These are phyloP conservation scores for Graphilbum ipis-grandicollis DNA, from an alignment of 2,329 filamentous ascomycete species.

Conservation along the genomic window DNA sequence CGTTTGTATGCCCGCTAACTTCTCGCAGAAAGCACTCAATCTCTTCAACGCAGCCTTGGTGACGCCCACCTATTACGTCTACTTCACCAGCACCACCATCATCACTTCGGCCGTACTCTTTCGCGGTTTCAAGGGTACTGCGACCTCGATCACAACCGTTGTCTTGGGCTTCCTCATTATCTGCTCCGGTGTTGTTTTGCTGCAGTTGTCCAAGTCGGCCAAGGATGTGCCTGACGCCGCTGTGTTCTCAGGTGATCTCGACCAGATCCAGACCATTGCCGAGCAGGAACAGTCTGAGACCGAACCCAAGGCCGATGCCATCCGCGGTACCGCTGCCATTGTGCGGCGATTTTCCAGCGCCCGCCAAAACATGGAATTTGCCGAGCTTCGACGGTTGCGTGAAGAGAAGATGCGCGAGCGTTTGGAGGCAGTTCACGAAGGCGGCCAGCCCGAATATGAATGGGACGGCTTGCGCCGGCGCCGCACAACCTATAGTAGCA, in stretches of 20 bases:
- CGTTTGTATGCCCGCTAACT: too few species aligned
- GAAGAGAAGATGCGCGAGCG: slow-evolving; percentile 58
- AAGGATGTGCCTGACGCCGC: slow-evolving; percentile 93
- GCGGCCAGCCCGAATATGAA: slow-evolving; percentile 48
- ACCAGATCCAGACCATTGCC: slow-evolving; percentile 88
- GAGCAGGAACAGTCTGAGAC: slow-evolving; percentile 93
- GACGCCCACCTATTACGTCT: slow-evolving; percentile 96
- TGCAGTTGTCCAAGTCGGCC: slow-evolving; percentile 94
- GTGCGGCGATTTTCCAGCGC: slow-evolving; percentile 64
- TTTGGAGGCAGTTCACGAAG: slow-evolving; percentile 61
- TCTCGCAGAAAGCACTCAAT: slow-evolving; percentile 79
- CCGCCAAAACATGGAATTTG: slow-evolving; percentile 60
- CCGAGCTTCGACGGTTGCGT: slow-evolving; percentile 61
- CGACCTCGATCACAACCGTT: slow-evolving; percentile 66
- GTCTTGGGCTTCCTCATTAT: slow-evolving; percentile 90
- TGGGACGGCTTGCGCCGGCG: slow-evolving; percentile 83
- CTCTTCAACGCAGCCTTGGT: slow-evolving; percentile 93
- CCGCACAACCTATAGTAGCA: slow-evolving; percentile 27
- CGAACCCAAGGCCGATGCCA: slow-evolving; percentile 90
- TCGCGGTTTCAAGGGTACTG: slow-evolving; percentile 79
- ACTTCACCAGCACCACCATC: slow-evolving; percentile 92
- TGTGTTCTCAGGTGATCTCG: slow-evolving; percentile 80
- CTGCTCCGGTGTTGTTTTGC: slow-evolving; percentile 75
- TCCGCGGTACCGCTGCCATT: slow-evolving; percentile 78
- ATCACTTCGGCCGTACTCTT: slow-evolving; percentile 87